phyloP scores from a whole-genome alignment of 192 early-diverging fungal genomes.

The Podochytrium sp. region DNA sequence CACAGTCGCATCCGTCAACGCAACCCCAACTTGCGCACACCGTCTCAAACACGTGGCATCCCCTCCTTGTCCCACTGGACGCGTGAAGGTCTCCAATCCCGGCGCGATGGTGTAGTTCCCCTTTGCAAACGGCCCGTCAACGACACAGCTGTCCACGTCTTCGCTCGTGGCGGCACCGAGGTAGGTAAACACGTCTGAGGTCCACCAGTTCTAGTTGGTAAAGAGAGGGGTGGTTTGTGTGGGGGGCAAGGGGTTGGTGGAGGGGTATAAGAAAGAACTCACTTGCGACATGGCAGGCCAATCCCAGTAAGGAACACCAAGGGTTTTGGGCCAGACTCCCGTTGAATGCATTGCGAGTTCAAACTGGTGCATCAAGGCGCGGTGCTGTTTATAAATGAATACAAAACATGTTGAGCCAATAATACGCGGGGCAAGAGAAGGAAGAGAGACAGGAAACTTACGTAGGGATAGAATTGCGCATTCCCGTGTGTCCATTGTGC shows the following conservation, averaged over 20 bases:
- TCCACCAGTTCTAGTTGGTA: conserved; percentile 3
- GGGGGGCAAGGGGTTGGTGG: too few species aligned
- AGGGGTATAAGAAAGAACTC: too few species aligned
- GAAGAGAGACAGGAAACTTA: too few species aligned
- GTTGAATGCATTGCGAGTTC: not conserved
- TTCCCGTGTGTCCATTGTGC: conserved; percentile 25
- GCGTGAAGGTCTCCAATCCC: not conserved
- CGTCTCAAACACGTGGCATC: conserved; percentile 10
- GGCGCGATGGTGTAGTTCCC: not conserved
- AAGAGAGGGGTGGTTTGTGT: too few species aligned
- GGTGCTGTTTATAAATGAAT: too few species aligned
- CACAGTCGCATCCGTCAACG: conserved; percentile 13
- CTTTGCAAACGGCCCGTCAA: conserved; percentile 16
- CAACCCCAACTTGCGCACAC: not conserved
- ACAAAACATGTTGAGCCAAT: too few species aligned
- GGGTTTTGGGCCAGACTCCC: not conserved
- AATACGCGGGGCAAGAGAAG: too few species aligned
- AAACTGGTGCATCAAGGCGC: conserved; percentile 14
- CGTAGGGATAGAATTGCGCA: conserved; percentile 29
- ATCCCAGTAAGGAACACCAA: not conserved
- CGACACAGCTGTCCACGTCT: conserved; percentile 8
- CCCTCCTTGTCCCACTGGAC: not conserved
- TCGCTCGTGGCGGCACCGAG: conserved; percentile 3
- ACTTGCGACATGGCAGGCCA: conserved; percentile 23
- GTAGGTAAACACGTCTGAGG: not conserved